Conservation (phyloP, 1,284 basidiomycete species). For the Singerocomus rubriflavus region DNA sequence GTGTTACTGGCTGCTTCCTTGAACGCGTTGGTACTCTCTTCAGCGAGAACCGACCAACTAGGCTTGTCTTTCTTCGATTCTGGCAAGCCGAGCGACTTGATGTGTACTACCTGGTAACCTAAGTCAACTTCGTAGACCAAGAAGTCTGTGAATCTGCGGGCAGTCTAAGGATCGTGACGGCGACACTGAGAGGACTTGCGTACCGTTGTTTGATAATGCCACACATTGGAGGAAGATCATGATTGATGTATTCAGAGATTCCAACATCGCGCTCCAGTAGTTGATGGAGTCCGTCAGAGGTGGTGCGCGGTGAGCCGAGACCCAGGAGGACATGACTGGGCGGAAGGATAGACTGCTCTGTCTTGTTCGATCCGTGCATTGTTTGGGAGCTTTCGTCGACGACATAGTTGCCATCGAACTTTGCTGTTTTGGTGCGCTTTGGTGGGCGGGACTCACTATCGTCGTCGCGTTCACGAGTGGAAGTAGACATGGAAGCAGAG, state of each 20-base stretch:
- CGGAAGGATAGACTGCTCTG: conserved; percentile 49
- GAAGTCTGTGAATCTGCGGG: conserved; percentile 87
- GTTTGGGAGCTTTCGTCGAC: conserved; percentile 6
- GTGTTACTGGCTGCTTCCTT: background rate
- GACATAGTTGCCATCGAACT: conserved; percentile 16
- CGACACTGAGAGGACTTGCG: conserved; percentile 16
- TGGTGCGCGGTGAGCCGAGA: conserved; percentile 47
- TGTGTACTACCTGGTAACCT: conserved; percentile 72
- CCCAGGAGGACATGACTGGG: conserved; percentile 69
- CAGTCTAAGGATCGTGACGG: conserved; percentile 9
- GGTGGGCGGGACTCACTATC: conserved; percentile 43
- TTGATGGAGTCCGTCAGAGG: conserved; percentile 47
- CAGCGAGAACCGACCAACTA: conserved; percentile 12
- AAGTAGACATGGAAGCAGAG: conserved; percentile 28
- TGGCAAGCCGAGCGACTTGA: conserved; percentile 75
- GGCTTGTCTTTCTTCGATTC: conserved; percentile 42
- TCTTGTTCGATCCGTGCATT: conserved; percentile 3
- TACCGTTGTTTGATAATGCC: conserved; percentile 96
- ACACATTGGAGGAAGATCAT: conserved; percentile 67
- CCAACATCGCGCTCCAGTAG: conserved; percentile 85
- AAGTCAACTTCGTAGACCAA: conserved; percentile 86
- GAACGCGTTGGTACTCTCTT: conserved; percentile 3
- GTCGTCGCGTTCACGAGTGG: conserved; percentile 49
- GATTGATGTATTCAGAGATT: conserved; percentile 83
- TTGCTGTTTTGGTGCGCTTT: conserved; percentile 55